Conservation (phyloP, 208 protist species). For the Trypanosoma scelopori region DNA sequence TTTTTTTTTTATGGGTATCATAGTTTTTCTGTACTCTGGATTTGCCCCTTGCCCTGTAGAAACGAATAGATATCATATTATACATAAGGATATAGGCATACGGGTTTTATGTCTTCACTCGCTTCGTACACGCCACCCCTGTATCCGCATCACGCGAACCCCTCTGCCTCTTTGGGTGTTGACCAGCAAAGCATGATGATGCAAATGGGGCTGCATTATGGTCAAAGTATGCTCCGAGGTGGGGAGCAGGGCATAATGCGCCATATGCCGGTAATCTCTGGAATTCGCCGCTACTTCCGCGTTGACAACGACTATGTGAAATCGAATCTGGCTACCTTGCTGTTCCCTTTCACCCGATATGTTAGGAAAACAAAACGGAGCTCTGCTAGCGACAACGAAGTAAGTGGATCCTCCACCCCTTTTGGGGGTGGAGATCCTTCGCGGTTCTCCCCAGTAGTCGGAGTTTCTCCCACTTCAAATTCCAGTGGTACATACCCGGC, state of each 20-base stretch:
- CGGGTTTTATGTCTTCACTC: slow-evolving; percentile 14
- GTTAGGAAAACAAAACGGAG: slow-evolving; percentile 26
- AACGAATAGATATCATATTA: slow-evolving; percentile 6
- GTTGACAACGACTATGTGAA: slow-evolving; percentile 84
- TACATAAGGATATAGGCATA: slow-evolving; percentile 1
- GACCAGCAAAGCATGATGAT: slow-evolving; percentile 49
- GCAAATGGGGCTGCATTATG: slow-evolving; percentile 79
- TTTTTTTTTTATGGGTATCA: no score
- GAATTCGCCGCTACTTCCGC: slow-evolving; percentile 62
- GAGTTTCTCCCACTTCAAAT: slow-evolving; percentile 10
- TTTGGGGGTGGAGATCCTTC: slow-evolving; percentile 15
- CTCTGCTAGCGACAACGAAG: slow-evolving; percentile 16
- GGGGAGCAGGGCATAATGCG: slow-evolving; percentile 45
- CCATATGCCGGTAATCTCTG: slow-evolving; percentile 52
- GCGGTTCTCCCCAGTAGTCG: background rate
- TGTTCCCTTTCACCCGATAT: slow-evolving; percentile 64
- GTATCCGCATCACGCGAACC: background rate
- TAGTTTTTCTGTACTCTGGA: background rate
- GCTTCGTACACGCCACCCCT: background rate
- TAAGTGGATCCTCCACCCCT: background rate
- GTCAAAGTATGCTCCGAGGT: slow-evolving; percentile 67
- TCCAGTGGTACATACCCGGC: slow-evolving; percentile 5
- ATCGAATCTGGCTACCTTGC: slow-evolving; percentile 62
- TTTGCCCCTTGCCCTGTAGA: background rate
- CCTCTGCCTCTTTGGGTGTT: background rate